A percentile compares a stretch with the other conserved stretches of the same genome.
Conservation (phyloP, 2,329 filamentous ascomycete genomes). For the Hymenoscyphus salicellus region DNA sequence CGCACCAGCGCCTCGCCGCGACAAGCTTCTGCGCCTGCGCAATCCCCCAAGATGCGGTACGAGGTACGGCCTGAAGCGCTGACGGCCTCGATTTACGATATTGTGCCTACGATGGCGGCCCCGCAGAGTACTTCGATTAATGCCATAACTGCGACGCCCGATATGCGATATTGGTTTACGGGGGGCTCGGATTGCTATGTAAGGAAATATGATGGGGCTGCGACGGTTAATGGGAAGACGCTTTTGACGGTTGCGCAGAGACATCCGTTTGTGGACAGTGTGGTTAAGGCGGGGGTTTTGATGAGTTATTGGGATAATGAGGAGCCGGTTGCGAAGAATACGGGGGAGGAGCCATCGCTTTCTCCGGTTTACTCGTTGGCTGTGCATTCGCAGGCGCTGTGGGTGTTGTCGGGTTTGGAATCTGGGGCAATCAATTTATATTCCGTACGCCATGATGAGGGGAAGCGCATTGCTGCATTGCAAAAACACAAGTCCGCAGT, state of each 20-base stretch:
- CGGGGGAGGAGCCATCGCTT: slow-evolving; percentile 57
- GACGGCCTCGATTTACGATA: slow-evolving; percentile 80
- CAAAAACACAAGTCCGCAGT: slow-evolving; percentile 87
- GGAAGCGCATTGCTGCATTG: slow-evolving; percentile 78
- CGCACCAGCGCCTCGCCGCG: slow-evolving; percentile 34
- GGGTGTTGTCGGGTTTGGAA: slow-evolving; percentile 87
- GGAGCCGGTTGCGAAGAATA: slow-evolving; percentile 52
- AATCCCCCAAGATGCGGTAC: slow-evolving; percentile 52
- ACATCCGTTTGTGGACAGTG: slow-evolving; percentile 95
- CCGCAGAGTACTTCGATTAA: slow-evolving; percentile 96
- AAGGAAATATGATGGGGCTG: slow-evolving; percentile 91
- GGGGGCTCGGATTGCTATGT: slow-evolving; percentile 95
- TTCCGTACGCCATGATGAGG: slow-evolving; percentile 90
- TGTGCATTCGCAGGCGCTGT: slow-evolving; percentile 83
- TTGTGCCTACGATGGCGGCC: slow-evolving; percentile 93
- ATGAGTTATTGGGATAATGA: slow-evolving; percentile 99
- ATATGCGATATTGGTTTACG: slow-evolving; percentile 92
- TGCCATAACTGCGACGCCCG: slow-evolving; percentile 83
- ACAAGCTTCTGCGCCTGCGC: slow-evolving; percentile 36
- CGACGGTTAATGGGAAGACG: slow-evolving; percentile 91
- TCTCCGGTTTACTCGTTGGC: slow-evolving; percentile 94
- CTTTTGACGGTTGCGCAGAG: slow-evolving; percentile 91
- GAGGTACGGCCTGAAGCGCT: slow-evolving; percentile 74
- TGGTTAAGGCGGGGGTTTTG: slow-evolving; percentile 89
- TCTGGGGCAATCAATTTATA: slow-evolving; percentile 91